Conservation (phyloP, 768 basidiomycete genomes). For the Termitomyces sp. region DNA sequence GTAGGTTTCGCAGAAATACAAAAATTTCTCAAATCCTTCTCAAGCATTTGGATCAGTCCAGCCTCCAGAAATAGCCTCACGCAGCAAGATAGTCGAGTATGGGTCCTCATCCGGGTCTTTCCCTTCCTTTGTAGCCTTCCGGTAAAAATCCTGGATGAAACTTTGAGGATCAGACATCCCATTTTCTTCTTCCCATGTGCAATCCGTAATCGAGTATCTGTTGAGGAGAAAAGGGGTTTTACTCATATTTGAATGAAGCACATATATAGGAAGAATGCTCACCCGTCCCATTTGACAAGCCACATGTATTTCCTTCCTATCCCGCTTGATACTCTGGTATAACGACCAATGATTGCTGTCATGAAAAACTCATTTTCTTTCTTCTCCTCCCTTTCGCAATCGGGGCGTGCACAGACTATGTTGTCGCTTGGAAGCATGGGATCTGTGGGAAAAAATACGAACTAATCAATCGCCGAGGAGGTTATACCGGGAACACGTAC, state of each 20-base stretch:
- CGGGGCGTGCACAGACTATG: constrained; percentile 21
- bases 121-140: constrained; percentile 22
- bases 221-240: background rate
- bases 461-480: constrained; percentile 1
- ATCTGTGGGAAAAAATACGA: constrained; percentile 1
- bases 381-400: constrained; percentile 19
- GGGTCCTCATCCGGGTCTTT: constrained; percentile 21
- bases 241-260: background rate
- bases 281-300: constrained; percentile 40
- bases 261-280: constrained; percentile 4
- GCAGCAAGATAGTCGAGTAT: constrained; percentile 21
- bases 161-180: constrained; percentile 22
- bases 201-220: constrained; percentile 28
- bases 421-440: constrained; percentile 3
- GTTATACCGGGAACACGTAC: constrained; percentile 6
- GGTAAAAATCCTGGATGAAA: constrained; percentile 26
- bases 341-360: constrained; percentile 29
- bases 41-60: constrained; percentile 19
- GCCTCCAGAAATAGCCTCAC: constrained; percentile 27
- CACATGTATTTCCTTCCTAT: constrained; percentile 20
- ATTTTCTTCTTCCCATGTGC: constrained; percentile 31
- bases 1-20: background rate
- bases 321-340: constrained; percentile 20
- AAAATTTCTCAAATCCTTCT: background rate
- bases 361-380: constrained; percentile 24